Evolutionary conservation across 768 basidiomycete genomes (phyloP), one percentile per base, ranked within the genome.

Genomic region (Boletellus ananas): DNA sequence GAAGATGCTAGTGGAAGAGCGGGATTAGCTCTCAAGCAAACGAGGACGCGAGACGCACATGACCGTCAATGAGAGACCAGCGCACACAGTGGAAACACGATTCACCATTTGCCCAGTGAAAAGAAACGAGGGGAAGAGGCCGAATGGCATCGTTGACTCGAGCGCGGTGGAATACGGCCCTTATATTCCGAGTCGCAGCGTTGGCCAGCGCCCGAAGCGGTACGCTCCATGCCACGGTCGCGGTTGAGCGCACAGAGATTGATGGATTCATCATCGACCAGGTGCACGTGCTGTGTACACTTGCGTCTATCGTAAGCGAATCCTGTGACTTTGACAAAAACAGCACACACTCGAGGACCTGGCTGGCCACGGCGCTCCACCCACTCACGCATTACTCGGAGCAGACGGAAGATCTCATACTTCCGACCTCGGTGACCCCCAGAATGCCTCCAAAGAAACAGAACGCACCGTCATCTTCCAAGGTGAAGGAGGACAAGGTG

Each of bases 371-470:
- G 11, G 6, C 8, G 14, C 13, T 21, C 23, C 21, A 27, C 23
- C 34, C 23, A 25, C 21, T 16, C 12, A 35, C 43, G 6, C 13
- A n/a, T 23, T 23, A n/a, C 21, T 7, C 27, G 37, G n/a, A 23
- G 20, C 17, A 13, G 17, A 33, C 27, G 8, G 21, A 31, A 33
- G 18, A 29, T 1, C 23, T n/a, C 23, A 12, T 13, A 14, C 2
- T 6, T 21, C 3, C 23, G n/a, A 13, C 35, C 11, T 20, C 11
- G 14, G 14, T 18, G 33, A 43, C 21, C 42, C 37, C 23, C 41
- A 47, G 18, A 47, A 92, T 92, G 90, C 84, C 90, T 34, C 90
- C 89, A n/a, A 90, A 90, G 74, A 83, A 85, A 68, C 80, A 82
- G 61, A 77, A 79, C 50, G 62, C 67, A 17, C 62, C 76, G 27